Base-by-base conservation (phyloP, 208 protist genomes). In the Crithidia bombi region DNA sequence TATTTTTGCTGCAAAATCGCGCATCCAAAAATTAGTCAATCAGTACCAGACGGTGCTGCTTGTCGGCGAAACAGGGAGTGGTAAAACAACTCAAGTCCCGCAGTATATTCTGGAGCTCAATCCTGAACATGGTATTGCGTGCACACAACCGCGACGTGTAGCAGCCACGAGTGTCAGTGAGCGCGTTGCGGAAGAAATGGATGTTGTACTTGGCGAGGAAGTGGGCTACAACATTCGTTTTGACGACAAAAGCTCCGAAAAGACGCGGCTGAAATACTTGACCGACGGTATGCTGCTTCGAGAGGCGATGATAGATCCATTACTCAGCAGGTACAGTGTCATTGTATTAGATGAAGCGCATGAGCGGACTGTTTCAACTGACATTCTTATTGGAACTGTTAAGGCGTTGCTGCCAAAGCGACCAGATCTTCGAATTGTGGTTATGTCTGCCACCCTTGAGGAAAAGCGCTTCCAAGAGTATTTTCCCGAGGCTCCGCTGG, bases 271-370 rank as follows among this genome's bases (percentile, higher is more conserved):
- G 9, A 99, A 99, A 67, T 99, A 99, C 74, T 87, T 99, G 73
- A 99, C 98, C 1, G 98, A 99, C 87, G 98, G 98, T 94, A 99
- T 99, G 91, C 73, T 99, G 11, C 82, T 99, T 15, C 91, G 98
- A 50, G 98, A 99, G 72, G 97, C 92, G 41, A 92, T 99, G 72
- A 65, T 87, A 21, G 98, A 99, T 75, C 83, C 93, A 14, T 47
- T 94, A 11, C 65, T 99, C 17, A 76, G 44, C 23, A 64, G 86
- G 9, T 99, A 99, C 83, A 91, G 87, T 55, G 88, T 98, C 12
- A 97, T 99, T 63, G 98, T 99, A 57, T 83, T 99, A 0, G 99
- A 99, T 87, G 99, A 99, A 84, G 99, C 99, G 0, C 99, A 99
- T 79, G 99, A 99, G 82, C 82, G 99, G 11, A 99, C 98, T 4